A percentile compares a stretch with the other conserved stretches of the same genome.
Conservation (phyloP, 148 eudicot genomes). For the Rhododendron griersonianum region DNA sequence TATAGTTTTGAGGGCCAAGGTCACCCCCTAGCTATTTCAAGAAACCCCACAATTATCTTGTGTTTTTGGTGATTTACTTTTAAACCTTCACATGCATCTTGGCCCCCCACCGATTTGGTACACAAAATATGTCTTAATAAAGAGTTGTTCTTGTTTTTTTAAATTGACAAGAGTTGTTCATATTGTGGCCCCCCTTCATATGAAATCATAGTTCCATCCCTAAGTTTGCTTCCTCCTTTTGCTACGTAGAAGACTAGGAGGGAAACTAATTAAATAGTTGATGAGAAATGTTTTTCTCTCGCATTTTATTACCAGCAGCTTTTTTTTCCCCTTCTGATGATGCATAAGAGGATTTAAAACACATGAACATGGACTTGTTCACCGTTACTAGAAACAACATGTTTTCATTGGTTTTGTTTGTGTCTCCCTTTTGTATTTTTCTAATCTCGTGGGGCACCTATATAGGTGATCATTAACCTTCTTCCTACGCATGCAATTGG, state of each 20-base stretch:
- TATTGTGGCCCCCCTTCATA: background rate
- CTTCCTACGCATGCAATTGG: too few relatives aligned
- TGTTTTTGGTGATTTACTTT: too few relatives aligned
- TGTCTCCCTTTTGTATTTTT: background rate
- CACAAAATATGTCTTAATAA: background rate
- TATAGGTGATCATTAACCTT: too few relatives aligned
- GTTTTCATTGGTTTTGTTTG: background rate
- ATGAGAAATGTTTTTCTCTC: background rate
- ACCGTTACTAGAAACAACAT: background rate
- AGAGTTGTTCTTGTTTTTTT: background rate
- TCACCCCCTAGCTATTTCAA: too few relatives aligned
- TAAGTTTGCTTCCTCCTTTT: background rate
- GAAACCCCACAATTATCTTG: too few relatives aligned
- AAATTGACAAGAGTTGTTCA: background rate
- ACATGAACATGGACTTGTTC: background rate
- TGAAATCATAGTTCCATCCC: too few relatives aligned
- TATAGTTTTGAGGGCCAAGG: too few relatives aligned
- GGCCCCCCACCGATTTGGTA: too few relatives aligned
- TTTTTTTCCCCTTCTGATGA: background rate
- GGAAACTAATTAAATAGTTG: background rate
- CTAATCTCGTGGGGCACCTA: background rate
- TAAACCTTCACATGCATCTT: too few relatives aligned
- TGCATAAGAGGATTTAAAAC: background rate
- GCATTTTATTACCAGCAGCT: background rate
- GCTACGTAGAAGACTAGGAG: background rate